Evolutionary conservation across 2,329 filamentous ascomycete genomes (phyloP), one percentile per base, ranked within the genome.

Genomic region (Aspergillus amoenus): DNA sequence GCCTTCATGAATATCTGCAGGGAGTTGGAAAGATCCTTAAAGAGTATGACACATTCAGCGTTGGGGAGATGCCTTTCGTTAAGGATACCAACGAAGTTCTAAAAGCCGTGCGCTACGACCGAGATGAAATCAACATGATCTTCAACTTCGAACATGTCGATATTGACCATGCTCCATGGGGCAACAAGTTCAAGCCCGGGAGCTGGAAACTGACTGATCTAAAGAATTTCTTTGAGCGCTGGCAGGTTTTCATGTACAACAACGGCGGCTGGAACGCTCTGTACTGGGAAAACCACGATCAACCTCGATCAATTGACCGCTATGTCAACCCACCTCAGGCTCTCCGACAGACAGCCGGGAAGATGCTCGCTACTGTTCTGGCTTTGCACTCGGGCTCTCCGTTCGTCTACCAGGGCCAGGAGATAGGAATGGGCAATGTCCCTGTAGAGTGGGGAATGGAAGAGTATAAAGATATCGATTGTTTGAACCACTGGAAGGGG

Each of bases 61-160:
- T 86, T 0, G 84, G 84, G 21, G 84, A 86, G 66, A 86, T 86
- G 82, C 83, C 84, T 2, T 78, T 75, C 41, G 73, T 79, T 1
- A 74, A 73, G 4, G 78, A 79, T 47, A 74, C 75, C 7, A 70
- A 80, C 6, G 80, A 84, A 56, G 78, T 84, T 1, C 65, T 85
- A 5, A 75, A 76, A 13, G 79, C 79, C 6, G 85, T 89, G 2
- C 78, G 78, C 3, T 80, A 78, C 21, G 81, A 83, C 50, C 78
- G 82, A 15, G 78, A 80, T 32, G 85, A 89, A 66, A 73, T 90
- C 44, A 86, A 83, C 68, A 90, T 90, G 86, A 86, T 90, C 37
- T 90, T 90, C 72, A 84, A 88, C 64, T 90, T 90, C 67, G 87
- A 89, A 62, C 80, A 86, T 11, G 84, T 89, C 7, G 81, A 87